These are phyloP conservation scores for Pythium rhizo-oryzae DNA, from an alignment of 352 stramenopile species.

Conservation along the genomic window DNA sequence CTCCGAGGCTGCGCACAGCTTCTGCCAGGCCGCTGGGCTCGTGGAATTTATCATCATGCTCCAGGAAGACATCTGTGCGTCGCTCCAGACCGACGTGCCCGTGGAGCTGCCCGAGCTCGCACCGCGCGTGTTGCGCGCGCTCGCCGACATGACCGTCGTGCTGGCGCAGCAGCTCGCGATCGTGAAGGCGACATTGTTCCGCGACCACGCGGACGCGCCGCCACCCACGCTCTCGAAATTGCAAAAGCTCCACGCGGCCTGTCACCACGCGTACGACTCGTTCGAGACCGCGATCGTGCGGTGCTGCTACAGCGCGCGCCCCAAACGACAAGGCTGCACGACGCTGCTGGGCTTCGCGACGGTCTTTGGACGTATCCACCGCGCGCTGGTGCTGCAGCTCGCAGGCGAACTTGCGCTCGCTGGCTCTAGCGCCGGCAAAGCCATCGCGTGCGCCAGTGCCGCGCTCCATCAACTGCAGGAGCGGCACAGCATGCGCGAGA, in stretches of 20 bases:
- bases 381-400: constrained; percentile 32
- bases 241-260: constrained; percentile 40
- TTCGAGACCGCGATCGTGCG: constrained; percentile 30
- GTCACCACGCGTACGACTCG: constrained; percentile 25
- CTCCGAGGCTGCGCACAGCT: constrained; percentile 20
- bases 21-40: constrained; percentile 22
- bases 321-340: constrained; percentile 13
- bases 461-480: constrained; percentile 31
- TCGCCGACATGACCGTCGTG: constrained; percentile 19
- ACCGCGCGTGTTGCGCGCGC: constrained; percentile 10
- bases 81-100: constrained; percentile 19
- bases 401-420: constrained; percentile 31
- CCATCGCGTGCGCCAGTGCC: constrained; percentile 31
- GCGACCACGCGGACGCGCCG: constrained; percentile 12
- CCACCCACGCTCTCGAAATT: constrained; percentile 36
- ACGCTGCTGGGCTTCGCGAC: constrained; percentile 32
- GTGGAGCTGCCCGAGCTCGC: constrained; percentile 24
- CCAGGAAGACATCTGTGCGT: constrained; percentile 19
- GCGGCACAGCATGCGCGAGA: constrained; percentile 27
- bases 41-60: constrained; percentile 20
- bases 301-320: constrained; percentile 21
- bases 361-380: constrained; percentile 40
- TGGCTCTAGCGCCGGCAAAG: constrained; percentile 27
- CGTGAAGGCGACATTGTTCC: constrained; percentile 36
- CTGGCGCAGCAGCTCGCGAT: constrained; percentile 50